Percentiles rank a stretch among this genome's conserved stretches.
Conservation (phyloP, 495 filamentous ascomycete genomes). For the Glutinoglossum americanum region DNA sequence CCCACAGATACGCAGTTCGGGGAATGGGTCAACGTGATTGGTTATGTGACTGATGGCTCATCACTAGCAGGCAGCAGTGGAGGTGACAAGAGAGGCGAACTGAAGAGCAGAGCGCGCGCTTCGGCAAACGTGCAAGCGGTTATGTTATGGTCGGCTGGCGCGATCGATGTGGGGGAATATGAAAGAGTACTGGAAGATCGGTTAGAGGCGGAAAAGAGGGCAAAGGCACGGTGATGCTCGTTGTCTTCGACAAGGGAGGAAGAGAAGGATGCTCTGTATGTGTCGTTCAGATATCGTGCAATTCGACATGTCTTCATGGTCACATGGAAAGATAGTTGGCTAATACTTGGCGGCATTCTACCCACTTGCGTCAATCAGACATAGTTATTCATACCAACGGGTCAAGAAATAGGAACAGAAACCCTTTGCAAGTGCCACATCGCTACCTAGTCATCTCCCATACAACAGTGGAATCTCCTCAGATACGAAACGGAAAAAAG, state of each 20-base stretch:
- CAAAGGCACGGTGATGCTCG: background rate
- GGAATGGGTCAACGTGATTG: constrained; percentile 81
- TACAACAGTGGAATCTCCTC: no score
- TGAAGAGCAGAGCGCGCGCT: constrained; percentile 1
- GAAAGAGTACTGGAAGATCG: constrained; percentile 17
- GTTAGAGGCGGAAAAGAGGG: constrained; percentile 3
- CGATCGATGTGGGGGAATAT: constrained; percentile 41
- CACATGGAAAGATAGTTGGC: no score
- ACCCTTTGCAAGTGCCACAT: no score
- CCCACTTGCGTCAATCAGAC: no score
- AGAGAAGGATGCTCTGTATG: background rate
- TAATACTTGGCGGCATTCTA: no score
- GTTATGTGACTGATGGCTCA: constrained; percentile 35
- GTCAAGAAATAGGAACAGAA: no score
- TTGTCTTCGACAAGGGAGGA: background rate
- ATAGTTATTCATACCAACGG: no score
- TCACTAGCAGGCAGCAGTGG: constrained; percentile 4
- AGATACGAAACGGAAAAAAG: no score
- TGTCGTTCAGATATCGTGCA: background rate
- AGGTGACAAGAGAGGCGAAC: background rate
- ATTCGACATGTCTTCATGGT: background rate
- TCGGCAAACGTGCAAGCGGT: constrained; percentile 36
- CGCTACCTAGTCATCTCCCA: no score
- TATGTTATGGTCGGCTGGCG: constrained; percentile 42
- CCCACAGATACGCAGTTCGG: constrained; percentile 45